Evolutionary conservation across 2,329 filamentous ascomycete species (phyloP).

Genomic region (Colletotrichum brevisporum): DNA sequence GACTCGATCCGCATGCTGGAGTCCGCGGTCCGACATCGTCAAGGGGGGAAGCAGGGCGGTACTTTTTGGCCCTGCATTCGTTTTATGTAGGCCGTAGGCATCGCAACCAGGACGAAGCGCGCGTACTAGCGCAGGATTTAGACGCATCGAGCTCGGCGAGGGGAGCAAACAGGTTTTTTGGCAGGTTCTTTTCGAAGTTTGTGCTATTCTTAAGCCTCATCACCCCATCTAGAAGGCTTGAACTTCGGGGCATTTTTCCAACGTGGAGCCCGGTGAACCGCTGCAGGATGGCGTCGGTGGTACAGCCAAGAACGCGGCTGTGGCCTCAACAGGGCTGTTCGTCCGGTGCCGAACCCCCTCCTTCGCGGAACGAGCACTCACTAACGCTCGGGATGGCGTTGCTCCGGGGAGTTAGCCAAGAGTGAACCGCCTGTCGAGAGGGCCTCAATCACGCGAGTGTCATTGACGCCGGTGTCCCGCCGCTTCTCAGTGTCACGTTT

Average conservation of each 20-base stretch:
- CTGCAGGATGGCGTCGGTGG: conserved; percentile 42
- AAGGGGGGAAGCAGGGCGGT: conserved; percentile 58
- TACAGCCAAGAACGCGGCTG: conserved; percentile 55
- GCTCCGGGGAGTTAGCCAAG: too few species aligned
- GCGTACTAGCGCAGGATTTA: too few species aligned
- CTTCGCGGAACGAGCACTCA: conserved; percentile 60
- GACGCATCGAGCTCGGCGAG: conserved; percentile 55
- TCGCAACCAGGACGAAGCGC: conserved; percentile 49
- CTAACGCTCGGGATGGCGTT: too few species aligned
- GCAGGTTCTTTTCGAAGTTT: conserved; percentile 13
- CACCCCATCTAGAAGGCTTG: conserved; percentile 56
- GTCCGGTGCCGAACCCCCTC: conserved; percentile 52
- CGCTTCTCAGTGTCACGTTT: too few species aligned
- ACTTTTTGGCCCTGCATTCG: conserved; percentile 56
- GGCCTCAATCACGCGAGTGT: too few species aligned
- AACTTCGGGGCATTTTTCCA: conserved; percentile 56
- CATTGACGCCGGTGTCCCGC: too few species aligned
- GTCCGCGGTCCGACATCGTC: conserved; percentile 62
- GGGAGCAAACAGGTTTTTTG: conserved; percentile 56
- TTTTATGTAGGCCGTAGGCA: conserved; percentile 44
- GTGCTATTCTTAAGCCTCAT: conserved; percentile 51
- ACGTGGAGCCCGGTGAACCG: conserved; percentile 55
- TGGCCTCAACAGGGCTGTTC: conserved; percentile 61
- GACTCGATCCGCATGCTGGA: conserved; percentile 54
- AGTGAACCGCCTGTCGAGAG: too few species aligned